Conservation (phyloP, 139 green algal genomes). For the Ulvella scutata region DNA sequence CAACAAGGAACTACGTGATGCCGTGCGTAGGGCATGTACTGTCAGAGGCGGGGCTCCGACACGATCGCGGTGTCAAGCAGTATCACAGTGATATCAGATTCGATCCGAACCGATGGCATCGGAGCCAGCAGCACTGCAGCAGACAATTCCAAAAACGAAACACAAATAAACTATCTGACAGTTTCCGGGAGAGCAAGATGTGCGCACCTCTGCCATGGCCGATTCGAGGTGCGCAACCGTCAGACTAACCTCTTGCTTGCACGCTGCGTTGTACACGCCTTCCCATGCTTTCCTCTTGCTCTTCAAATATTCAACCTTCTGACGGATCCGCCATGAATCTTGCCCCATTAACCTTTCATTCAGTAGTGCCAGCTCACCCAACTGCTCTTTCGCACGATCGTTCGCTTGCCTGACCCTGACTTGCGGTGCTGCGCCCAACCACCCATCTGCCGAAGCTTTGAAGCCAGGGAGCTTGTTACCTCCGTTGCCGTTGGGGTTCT, state of each 20-base stretch:
- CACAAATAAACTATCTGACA: neutral
- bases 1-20: no score
- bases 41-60: neutral
- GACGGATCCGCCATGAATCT: constrained; percentile 22
- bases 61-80: neutral
- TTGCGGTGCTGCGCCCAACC: constrained; percentile 35
- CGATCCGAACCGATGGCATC: neutral
- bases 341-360: constrained; percentile 48
- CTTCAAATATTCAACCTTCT: constrained; percentile 51
- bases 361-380: constrained; percentile 54
- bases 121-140: neutral
- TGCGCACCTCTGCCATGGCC: constrained; percentile 41
- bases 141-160: neutral
- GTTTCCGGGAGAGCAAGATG: neutral
- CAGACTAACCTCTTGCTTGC: constrained; percentile 39
- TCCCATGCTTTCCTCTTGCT: constrained; percentile 51
- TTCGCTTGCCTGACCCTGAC: constrained; percentile 33
- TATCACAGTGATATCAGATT: neutral
- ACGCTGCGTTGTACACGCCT: constrained; percentile 56
- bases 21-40: no score
- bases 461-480: no score
- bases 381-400: constrained; percentile 33
- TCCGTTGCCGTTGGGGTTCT: no score
- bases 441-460: constrained; percentile 8
- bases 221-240: constrained; percentile 65